Base-by-base conservation (phyloP, 2,329 filamentous ascomycete species). In the Karstenula rhodostoma region DNA sequence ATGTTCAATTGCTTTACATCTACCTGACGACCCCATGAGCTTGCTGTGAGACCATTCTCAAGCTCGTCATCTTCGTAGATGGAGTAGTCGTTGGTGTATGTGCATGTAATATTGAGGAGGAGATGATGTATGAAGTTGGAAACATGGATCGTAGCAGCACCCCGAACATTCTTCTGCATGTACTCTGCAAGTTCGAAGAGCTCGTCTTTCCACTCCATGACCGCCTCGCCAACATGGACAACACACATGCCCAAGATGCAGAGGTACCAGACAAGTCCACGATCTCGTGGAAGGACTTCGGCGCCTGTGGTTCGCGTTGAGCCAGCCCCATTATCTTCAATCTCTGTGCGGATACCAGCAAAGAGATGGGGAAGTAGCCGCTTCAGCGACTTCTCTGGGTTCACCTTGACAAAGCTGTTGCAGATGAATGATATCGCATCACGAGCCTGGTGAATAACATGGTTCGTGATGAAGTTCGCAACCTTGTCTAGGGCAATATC, bases 341-440 rank as follows among this genome's bases (percentile, higher is more conserved):
- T 99, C 78, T 99, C 95, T 62, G 93, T 96, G 63, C 94, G 91
- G 66, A 99, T 99, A 58, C 92, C 94, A 74, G 92, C 86, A 53
- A 96, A 90, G 56, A 98, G 84, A 82, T 97, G 93, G 0, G 95
- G 95, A 33, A 99, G 85, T 57, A 99, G 91, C 15, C 93, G 88
- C 74, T 94, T 95, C 53, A 99, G 83, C 0, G 95, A 93, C 81
- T 97, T 97, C 75, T 94, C 89, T 0, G 96, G 94, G 69, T 96
- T 92, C 67, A 96, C 93, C 79, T 98, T 98, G 84, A 95, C 97
- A 25, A 99, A 84, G 0, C 93, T 92, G 77, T 97, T 98, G 79
- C 94, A 92, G 56, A 98, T 98, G 85, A 97, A 99, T 1, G 96
- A 95, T 91, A 99, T 97, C 8, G 95, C 94, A 82, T 99, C 95